These are phyloP conservation scores for Globisporangium paddicum DNA, from an alignment of 352 stramenopile species.

Conservation along the genomic window DNA sequence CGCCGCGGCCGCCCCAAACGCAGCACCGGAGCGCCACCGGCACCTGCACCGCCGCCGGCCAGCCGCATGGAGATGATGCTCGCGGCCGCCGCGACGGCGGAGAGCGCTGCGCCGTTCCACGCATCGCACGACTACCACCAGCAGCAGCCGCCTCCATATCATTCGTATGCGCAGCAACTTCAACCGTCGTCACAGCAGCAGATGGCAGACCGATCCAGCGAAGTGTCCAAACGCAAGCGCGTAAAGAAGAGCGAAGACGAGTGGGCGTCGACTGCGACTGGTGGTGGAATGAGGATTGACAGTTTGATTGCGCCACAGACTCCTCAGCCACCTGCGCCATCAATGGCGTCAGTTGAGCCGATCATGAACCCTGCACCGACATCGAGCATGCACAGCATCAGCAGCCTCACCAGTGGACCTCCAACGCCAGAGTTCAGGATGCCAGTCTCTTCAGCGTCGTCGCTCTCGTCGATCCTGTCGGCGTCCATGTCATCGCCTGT, in stretches of 20 bases:
- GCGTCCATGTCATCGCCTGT: constrained; percentile 6
- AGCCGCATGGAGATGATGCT: constrained; percentile 55
- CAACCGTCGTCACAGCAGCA: constrained; percentile 3
- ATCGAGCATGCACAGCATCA: constrained; percentile 15
- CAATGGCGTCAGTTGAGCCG: neutral
- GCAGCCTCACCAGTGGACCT: constrained; percentile 9
- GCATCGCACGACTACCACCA: constrained; percentile 4
- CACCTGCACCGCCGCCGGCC: constrained; percentile 16
- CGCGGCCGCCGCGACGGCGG: constrained; percentile 12
- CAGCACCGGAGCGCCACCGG: constrained; percentile 12
- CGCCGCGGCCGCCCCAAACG: constrained; percentile 28
- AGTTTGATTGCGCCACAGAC: constrained; percentile 11
- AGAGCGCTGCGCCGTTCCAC: neutral
- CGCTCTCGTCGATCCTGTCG: constrained; percentile 17
- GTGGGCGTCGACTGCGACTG: constrained; percentile 8
- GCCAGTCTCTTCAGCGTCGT: constrained; percentile 8
- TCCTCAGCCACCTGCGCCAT: neutral
- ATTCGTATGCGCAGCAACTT: constrained; percentile 5
- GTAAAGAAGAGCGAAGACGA: constrained; percentile 53
- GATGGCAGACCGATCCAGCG: neutral
- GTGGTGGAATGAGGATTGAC: constrained; percentile 13
- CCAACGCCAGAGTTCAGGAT: constrained; percentile 9
- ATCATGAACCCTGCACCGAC: neutral
- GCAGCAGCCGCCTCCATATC: constrained; percentile 1
- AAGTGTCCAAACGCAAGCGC: constrained; percentile 38